Evolutionary conservation across 2,329 filamentous ascomycete genomes (phyloP), one percentile per base, ranked within the genome.

Genomic region (Fusarium buxicola): DNA sequence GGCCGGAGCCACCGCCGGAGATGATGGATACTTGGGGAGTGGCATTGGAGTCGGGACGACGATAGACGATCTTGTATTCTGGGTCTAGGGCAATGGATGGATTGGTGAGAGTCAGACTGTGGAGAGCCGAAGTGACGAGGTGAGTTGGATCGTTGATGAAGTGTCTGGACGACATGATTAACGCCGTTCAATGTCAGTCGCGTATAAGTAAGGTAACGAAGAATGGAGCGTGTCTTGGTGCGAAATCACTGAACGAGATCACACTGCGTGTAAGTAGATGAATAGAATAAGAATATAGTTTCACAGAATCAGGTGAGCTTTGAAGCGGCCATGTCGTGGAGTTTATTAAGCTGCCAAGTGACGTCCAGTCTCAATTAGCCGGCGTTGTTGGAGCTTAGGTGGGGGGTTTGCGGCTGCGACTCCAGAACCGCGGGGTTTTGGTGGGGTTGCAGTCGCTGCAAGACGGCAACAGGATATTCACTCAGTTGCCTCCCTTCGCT

Each of bases 1-100:
- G 94, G 68, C 94, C 94, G 16, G 89, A 91, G 52, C 94, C 94
- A 65, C 94, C 94, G 63, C 94, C 94, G 3, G 91, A 94, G 67
- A 98, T 83, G 71, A 97, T 84, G 54, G 92, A 92, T 39, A 97
- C 92, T 72, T 92, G 86, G 13, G 82, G 75, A n/a, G 81, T 66
- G 58, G 77, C 76, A 76, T 56, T 70, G 44, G 73, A 31, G 16
- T 55, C 74, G 18, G 87, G 89, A 15, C 90, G 86, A 53, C 86
- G 86, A 80, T 95, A 96, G 72, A 96, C 78, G 70, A 96, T 90
- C 76, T 97, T 97, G 80, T 96, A 91, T 47, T 87, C 81, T 27
- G 80, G 76, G 74, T 97, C 93, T 68, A 95, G 85, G 47, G 90
- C 89, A 21, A 96, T 81, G 31, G 90, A 89, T 8, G 94, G 94